Conservation (phyloP, 2,329 filamentous ascomycete genomes). For the Albifimbria verrucaria region DNA sequence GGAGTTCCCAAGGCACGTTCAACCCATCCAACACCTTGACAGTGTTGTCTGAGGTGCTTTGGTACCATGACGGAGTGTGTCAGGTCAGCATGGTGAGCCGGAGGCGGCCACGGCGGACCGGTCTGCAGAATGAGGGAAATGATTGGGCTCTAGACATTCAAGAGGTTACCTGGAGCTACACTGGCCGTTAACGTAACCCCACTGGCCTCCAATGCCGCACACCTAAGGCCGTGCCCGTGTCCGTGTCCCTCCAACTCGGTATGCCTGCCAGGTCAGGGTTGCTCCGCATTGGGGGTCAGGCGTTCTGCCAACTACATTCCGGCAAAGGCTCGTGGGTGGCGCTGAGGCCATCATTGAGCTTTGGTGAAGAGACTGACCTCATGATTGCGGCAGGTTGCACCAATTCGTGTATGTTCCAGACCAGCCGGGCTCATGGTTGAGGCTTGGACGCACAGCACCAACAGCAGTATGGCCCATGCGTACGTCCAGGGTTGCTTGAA, state of each 20-base stretch:
- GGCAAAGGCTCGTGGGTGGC: neutral
- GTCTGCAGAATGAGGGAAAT: no score
- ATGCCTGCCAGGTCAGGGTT: no score
- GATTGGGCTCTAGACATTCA: no score
- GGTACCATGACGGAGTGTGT: neutral
- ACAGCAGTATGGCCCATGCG: neutral
- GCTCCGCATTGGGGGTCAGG: no score
- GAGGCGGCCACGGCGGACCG: neutral
- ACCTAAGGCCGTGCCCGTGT: no score
- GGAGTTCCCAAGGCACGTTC: no score
- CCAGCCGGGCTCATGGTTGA: neutral
- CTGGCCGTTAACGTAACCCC: no score
- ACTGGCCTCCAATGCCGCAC: no score
- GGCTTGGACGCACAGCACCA: neutral
- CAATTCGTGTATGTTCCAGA: neutral
- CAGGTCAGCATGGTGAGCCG: neutral
- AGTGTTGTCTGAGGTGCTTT: neutral
- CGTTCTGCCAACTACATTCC: no score
- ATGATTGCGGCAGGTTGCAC: neutral
- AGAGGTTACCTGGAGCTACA: no score
- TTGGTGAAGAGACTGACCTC: neutral
- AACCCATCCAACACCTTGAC: no score
- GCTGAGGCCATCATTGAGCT: neutral
- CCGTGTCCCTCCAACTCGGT: no score
- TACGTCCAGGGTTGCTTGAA: neutral